These are phyloP conservation scores for Trichophyton mentagrophytes DNA, from an alignment of 2,329 filamentous ascomycete species.

Conservation along the genomic window DNA sequence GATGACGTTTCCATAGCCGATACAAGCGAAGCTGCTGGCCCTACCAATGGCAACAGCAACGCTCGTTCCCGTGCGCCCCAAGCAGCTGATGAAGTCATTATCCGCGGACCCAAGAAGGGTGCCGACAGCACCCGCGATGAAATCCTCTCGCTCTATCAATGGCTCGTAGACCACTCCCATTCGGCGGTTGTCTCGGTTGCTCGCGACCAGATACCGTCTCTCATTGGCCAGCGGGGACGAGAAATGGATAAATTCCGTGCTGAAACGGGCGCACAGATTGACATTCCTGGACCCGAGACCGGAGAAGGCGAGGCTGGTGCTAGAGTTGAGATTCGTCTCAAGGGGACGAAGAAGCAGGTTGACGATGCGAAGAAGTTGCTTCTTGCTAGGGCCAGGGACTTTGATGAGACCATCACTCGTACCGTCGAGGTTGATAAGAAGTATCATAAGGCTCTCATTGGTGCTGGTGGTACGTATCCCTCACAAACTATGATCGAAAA, in stretches of 20 bases:
- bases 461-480: slow-evolving; percentile 58
- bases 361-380: slow-evolving; percentile 83
- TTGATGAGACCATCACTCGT: slow-evolving; percentile 77
- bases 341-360: slow-evolving; percentile 83
- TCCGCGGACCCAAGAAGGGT: slow-evolving; percentile 84
- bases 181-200: slow-evolving; percentile 70
- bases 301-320: slow-evolving; percentile 52
- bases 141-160: slow-evolving; percentile 76
- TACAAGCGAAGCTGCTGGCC: slow-evolving; percentile 50
- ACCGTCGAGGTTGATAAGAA: slow-evolving; percentile 88
- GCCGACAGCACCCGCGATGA: slow-evolving; percentile 87
- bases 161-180: slow-evolving; percentile 75
- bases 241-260: slow-evolving; percentile 84
- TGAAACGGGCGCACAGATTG: slow-evolving; percentile 74
- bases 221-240: slow-evolving; percentile 82
- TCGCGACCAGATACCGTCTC: slow-evolving; percentile 79
- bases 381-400: slow-evolving; percentile 71
- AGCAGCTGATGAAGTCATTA: slow-evolving; percentile 72
- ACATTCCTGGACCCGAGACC: slow-evolving; percentile 71
- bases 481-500: not conserved
- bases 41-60: slow-evolving; percentile 34
- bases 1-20: slow-evolving; percentile 63
- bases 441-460: slow-evolving; percentile 82
- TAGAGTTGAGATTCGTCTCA: slow-evolving; percentile 75
- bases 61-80: slow-evolving; percentile 49